These are phyloP conservation scores for Russula emetica DNA, from an alignment of 768 basidiomycete species.

Conservation along the genomic window DNA sequence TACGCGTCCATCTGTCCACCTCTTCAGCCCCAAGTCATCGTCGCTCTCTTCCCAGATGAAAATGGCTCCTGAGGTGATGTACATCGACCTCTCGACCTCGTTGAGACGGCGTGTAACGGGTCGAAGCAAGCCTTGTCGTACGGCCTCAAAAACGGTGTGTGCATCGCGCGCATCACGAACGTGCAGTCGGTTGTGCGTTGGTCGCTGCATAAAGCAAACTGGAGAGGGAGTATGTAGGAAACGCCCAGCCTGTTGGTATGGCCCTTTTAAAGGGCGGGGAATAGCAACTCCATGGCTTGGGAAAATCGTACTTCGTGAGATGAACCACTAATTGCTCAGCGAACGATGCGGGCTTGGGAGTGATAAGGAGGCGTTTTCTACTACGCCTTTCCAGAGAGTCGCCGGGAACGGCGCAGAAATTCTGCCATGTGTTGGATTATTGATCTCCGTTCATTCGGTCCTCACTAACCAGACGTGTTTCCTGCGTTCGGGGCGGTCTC, in stretches of 20 bases:
- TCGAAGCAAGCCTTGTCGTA: slow-evolving; percentile 48
- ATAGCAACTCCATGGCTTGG: slow-evolving; percentile 20
- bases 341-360: slow-evolving; percentile 23
- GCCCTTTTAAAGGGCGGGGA: slow-evolving; percentile 24
- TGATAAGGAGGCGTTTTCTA: slow-evolving; percentile 26
- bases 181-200: slow-evolving; percentile 61
- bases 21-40: slow-evolving; percentile 58
- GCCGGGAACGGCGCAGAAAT: slow-evolving; percentile 23
- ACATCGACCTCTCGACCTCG: slow-evolving; percentile 52
- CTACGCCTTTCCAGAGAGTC: slow-evolving; percentile 24
- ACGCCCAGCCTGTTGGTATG: slow-evolving; percentile 16
- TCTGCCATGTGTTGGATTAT: slow-evolving; percentile 24
- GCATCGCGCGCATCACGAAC: slow-evolving; percentile 64
- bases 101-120: slow-evolving; percentile 55
- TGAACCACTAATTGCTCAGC: slow-evolving; percentile 24
- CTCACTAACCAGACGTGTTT: slow-evolving; percentile 21
- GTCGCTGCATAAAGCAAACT: slow-evolving; percentile 49
- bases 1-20: slow-evolving; percentile 68
- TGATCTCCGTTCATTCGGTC: slow-evolving; percentile 27
- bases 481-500: slow-evolving; percentile 20
- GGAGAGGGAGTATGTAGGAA: slow-evolving; percentile 37
- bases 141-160: slow-evolving; percentile 62
- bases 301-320: slow-evolving; percentile 28
- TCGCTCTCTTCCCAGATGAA: slow-evolving; percentile 72
- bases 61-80: slow-evolving; percentile 56